These are phyloP conservation scores for Leptographium flavum DNA, from an alignment of 2,329 filamentous ascomycete species.

Conservation along the genomic window DNA sequence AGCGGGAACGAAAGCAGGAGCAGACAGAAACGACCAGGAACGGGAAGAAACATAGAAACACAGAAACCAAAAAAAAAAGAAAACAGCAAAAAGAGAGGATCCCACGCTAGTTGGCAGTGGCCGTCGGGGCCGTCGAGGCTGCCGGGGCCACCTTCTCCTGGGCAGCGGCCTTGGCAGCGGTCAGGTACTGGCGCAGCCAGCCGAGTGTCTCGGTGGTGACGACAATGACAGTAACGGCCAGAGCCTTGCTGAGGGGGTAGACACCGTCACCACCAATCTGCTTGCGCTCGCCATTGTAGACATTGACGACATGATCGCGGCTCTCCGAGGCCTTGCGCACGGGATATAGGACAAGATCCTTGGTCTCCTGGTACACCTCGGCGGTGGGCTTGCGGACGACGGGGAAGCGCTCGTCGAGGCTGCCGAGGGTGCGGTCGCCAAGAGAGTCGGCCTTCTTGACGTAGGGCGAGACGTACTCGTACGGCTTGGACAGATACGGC, in stretches of 20 bases:
- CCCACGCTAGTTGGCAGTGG: conserved; percentile 5
- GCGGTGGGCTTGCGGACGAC: conserved; percentile 61
- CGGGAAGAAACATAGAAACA: too few relatives aligned
- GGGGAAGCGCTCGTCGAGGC: conserved; percentile 57
- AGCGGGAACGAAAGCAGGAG: neutral
- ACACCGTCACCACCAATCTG: conserved; percentile 49
- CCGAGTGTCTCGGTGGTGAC: conserved; percentile 50
- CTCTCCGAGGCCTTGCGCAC: conserved; percentile 46
- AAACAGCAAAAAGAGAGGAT: neutral
- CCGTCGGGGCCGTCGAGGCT: too few relatives aligned
- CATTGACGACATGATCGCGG: conserved; percentile 43
- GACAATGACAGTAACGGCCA: conserved; percentile 51
- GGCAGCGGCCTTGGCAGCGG: conserved; percentile 40
- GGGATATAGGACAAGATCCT: conserved; percentile 47
- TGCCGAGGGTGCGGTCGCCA: conserved; percentile 55
- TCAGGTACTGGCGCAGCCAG: conserved; percentile 45
- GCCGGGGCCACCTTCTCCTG: conserved; percentile 40
- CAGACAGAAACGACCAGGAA: too few relatives aligned
- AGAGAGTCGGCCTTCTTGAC: conserved; percentile 67
- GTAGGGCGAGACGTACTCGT: conserved; percentile 73
- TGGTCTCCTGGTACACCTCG: conserved; percentile 52
- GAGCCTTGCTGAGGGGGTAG: conserved; percentile 55
- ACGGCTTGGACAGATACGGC: conserved; percentile 65
- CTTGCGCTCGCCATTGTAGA: conserved; percentile 46
- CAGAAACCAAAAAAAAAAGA: neutral